phyloP scores from a whole-genome alignment of 1,139 yeast species.

The Saccharomyces hybrid region DNA sequence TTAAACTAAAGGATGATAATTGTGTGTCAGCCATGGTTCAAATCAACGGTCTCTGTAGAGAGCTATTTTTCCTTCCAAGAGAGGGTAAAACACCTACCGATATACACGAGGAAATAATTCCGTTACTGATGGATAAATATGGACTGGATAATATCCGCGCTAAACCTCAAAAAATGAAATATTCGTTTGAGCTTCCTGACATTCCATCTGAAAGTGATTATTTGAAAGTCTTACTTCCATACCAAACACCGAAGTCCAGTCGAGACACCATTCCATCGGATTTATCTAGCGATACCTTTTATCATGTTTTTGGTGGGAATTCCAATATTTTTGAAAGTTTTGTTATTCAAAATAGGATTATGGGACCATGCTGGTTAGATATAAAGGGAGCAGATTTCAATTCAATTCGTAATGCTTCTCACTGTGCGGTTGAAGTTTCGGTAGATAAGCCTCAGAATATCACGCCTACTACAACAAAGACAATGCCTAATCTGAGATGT shows the following conservation, averaged over 20 bases:
- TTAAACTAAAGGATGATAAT: conserved; percentile 47
- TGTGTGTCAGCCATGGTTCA: conserved; percentile 74
- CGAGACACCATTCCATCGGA: conserved; percentile 50
- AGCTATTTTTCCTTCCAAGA: conserved; percentile 73
- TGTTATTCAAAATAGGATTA: conserved; percentile 70
- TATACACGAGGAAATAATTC: conserved; percentile 69
- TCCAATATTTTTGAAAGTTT: conserved; percentile 76
- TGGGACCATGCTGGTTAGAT: conserved; percentile 98
- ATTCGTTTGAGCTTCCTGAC: conserved; percentile 79
- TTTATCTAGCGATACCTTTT: conserved; percentile 67
- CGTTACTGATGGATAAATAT: conserved; percentile 52
- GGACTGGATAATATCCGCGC: conserved; percentile 59
- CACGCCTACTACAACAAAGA: conserved; percentile 40
- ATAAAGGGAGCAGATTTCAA: conserved; percentile 56
- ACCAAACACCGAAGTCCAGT: conserved; percentile 47
- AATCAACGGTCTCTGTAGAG: conserved; percentile 60
- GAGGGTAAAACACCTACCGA: conserved; percentile 47
- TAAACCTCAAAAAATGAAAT: conserved; percentile 65
- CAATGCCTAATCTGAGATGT: conserved; percentile 59
- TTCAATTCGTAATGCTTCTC: conserved; percentile 59
- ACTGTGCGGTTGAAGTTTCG: conserved; percentile 70
- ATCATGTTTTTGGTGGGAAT: conserved; percentile 72
- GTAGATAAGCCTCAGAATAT: conserved; percentile 45
- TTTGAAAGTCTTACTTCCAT: conserved; percentile 71
- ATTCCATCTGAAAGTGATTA: conserved; percentile 79